Conservation (phyloP, 2,329 filamentous ascomycete species). For the Botryotinia globosa region DNA sequence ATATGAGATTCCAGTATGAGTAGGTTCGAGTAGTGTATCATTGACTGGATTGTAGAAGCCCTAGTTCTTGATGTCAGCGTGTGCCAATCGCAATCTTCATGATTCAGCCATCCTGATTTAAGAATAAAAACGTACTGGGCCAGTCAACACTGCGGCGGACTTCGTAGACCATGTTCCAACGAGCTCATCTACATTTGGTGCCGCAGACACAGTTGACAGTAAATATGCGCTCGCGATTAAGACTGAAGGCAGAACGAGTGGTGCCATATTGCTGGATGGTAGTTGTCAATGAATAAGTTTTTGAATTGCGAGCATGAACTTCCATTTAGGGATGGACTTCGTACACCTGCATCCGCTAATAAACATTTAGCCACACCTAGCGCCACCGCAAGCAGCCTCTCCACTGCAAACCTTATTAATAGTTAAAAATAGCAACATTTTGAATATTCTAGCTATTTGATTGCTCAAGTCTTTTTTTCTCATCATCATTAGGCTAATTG, state of each 20-base stretch:
- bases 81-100: conserved; percentile 23
- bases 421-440: neutral
- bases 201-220: conserved; percentile 39
- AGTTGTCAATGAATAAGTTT: conserved; percentile 13
- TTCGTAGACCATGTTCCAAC: conserved; percentile 74
- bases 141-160: conserved; percentile 65
- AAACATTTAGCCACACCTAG: conserved; percentile 12
- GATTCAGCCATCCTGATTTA: conserved; percentile 23
- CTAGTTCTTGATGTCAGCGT: conserved; percentile 41
- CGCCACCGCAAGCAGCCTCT: conserved; percentile 7
- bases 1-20: conserved; percentile 67
- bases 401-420: too few species aligned
- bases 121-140: conserved; percentile 53
- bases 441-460: neutral
- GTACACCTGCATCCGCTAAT: conserved; percentile 19
- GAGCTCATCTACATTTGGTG: conserved; percentile 46
- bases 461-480: neutral
- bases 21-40: conserved; percentile 64
- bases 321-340: conserved; percentile 17
- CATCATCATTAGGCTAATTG: neutral
- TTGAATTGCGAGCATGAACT: conserved; percentile 7
- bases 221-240: conserved; percentile 37
- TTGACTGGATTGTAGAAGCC: conserved; percentile 67
- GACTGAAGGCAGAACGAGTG: conserved; percentile 39
- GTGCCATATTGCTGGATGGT: conserved; percentile 34